Base-by-base conservation (phyloP, 768 basidiomycete genomes). In the Boletus edulis region DNA sequence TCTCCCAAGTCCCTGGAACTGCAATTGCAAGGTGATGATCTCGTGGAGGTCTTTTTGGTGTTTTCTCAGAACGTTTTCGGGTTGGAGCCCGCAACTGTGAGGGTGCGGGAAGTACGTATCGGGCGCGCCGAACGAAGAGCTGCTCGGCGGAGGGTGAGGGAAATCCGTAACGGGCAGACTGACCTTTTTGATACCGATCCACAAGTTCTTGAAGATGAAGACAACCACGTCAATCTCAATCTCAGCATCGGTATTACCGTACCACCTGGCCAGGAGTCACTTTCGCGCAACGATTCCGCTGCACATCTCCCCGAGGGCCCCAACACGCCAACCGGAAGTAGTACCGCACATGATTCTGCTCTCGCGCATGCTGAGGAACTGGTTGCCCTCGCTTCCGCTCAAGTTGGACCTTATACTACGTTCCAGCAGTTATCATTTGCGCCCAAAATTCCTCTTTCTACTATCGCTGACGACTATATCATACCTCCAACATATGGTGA, bases 31-130 rank as follows among this genome's bases (percentile, higher is more conserved):
- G 93, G 93, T 7, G 94, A 95, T 66, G 93, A 95, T 63, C 80
- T 95, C 3, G 91, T 94, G 5, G 93, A 95, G 68, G 86, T 95
- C 9, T 95, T 94, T 69, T 78, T 95, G 29, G 89, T 95, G 4
- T 95, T 95, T 67, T 82, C 86, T 3, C 91, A 94, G 67, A 94
- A 93, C 59, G 89, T 95, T 29, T 95, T 95, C 65, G 93, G 94
- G 12, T 73, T 95, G 37, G 93, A 95, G 67, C 93, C 93, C 11
- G 92, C 92, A 3, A 96, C 94, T 1, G 93, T 96, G 18, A 82
- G 93, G 27, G 93, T 96, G n/a, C 85, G 93, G 5, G 94, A 96
- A 70, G 93, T 96, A 22, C 81, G 94, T 34, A 92, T 95, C 42
- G 93, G 91, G 8, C 84, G 93, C 5, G 89, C 90, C 3, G 94